Conservation (phyloP, 495 filamentous ascomycete species). For the Xylaria intraflava region DNA sequence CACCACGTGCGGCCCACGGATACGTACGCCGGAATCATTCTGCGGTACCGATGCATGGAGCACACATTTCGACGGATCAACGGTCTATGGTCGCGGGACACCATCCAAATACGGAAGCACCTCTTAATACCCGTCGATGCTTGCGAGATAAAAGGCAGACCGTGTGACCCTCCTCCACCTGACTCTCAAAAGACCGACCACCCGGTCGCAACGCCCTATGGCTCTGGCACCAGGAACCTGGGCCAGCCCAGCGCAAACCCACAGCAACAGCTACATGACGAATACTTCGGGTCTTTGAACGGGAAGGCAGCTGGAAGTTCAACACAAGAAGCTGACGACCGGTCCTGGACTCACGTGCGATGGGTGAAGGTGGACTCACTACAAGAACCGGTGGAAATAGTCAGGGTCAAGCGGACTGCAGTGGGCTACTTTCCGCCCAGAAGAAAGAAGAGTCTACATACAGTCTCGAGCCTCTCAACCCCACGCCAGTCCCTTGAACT, state of each 20-base stretch:
- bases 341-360: constrained; percentile 74
- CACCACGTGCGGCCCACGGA: constrained; percentile 78
- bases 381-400: constrained; percentile 70
- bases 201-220: constrained; percentile 39
- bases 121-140: constrained; percentile 85
- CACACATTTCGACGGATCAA: constrained; percentile 80
- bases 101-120: constrained; percentile 72
- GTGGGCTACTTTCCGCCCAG: constrained; percentile 90
- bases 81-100: constrained; percentile 88
- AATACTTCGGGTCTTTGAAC: constrained; percentile 33
- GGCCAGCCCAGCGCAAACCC: constrained; percentile 6
- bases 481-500: constrained; percentile 59
- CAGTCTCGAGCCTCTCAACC: constrained; percentile 51
- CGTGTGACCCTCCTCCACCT: constrained; percentile 37
- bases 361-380: constrained; percentile 76
- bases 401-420: constrained; percentile 68
- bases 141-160: constrained; percentile 74
- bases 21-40: constrained; percentile 81
- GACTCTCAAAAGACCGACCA: constrained; percentile 36
- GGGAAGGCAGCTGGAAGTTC: constrained; percentile 21
- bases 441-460: constrained; percentile 64
- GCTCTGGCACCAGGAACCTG: constrained; percentile 10
- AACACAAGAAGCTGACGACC: constrained; percentile 33
- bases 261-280: constrained; percentile 21
- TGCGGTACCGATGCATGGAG: constrained; percentile 78